Base-by-base conservation (phyloP, 2,329 filamentous ascomycete species). In the Ceratocystis eucalypticola region DNA sequence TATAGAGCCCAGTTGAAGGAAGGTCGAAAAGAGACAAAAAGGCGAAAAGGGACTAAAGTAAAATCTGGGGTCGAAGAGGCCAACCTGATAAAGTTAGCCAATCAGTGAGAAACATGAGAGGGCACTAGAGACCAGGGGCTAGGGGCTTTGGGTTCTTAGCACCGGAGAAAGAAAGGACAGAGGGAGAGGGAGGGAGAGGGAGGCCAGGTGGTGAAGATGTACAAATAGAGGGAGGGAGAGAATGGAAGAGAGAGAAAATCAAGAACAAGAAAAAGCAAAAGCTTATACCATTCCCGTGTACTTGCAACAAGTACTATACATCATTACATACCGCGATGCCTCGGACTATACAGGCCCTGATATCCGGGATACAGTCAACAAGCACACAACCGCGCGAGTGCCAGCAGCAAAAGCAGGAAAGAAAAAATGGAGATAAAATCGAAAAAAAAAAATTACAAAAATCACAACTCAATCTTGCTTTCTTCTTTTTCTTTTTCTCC, bases 51-150 rank as follows among this genome's bases (percentile, higher is more conserved):
- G 48, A 61, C 22, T 45, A 63, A 65, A 68, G 45, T 68, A 55
- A 67, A 67, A 67, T 67, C 66, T 55, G 62, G 66, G 66, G 66
- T 67, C 59, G 62, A 55, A 33, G 37, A 57, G 50, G 30, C 22
- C 41, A 48, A 37, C 25, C 44, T 48, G 15, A n/a, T 28, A 10
- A 20, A 25, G n/a, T 33, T 44, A 62, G 59, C 37, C 33, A 41
- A 62, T 41, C 59, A 61, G 8, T 20, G 20, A 15, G n/a, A 15
- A 46, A 33, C 37, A 53, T 8, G 41, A 55, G 5, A 59, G 48
- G 50, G 48, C 45, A 44, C 20, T 48, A 57, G 44, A 53, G 28
- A 30, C 30, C 22, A 57, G 28, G 53, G 28, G 53, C 20, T 28
- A 57, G 53, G 17, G 53, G 53, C 25, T 30, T 30, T 55, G 20